phyloP scores from a whole-genome alignment of 345 rosid genomes.

The Pistacia vera region DNA sequence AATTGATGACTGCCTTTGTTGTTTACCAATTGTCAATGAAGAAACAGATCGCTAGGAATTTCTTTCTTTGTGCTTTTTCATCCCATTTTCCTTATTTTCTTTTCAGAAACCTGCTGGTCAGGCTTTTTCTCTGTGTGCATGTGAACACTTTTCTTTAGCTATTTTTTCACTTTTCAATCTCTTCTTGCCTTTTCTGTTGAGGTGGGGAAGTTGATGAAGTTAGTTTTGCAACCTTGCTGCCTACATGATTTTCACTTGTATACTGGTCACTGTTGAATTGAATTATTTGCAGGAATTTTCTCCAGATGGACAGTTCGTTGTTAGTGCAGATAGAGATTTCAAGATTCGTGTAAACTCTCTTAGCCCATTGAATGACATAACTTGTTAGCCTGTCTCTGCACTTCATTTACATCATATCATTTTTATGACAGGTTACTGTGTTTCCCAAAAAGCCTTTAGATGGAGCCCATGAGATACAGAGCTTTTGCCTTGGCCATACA shows the following conservation, averaged over 20 bases:
- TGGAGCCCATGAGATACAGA: constrained; percentile 95
- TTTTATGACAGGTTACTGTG: constrained; percentile 63
- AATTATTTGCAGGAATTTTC: constrained; percentile 74
- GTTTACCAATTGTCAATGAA: not conserved
- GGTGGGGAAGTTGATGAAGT: not conserved
- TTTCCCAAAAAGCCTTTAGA: constrained; percentile 79
- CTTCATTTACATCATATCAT: constrained; percentile 13
- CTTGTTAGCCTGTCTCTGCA: constrained; percentile 15
- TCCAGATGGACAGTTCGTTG: constrained; percentile 70
- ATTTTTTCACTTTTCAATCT: not conserved
- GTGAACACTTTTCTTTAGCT: not conserved
- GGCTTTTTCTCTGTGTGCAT: not conserved
- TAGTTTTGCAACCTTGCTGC: not conserved
- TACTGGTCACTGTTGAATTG: constrained; percentile 9
- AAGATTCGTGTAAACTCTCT: constrained; percentile 76
- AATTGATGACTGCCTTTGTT: not conserved
- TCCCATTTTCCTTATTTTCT: not conserved
- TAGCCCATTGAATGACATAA: constrained; percentile 11
- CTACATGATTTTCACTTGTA: not conserved
- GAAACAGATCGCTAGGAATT: not conserved
- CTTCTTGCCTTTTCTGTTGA: not conserved
- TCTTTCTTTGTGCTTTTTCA: not conserved
- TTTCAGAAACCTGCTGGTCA: not conserved
- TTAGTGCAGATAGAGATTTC: constrained; percentile 88
- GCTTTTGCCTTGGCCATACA: constrained; percentile 95